Base-by-base conservation (phyloP, 2,329 filamentous ascomycete species). In the Aureobasidium pullulans region DNA sequence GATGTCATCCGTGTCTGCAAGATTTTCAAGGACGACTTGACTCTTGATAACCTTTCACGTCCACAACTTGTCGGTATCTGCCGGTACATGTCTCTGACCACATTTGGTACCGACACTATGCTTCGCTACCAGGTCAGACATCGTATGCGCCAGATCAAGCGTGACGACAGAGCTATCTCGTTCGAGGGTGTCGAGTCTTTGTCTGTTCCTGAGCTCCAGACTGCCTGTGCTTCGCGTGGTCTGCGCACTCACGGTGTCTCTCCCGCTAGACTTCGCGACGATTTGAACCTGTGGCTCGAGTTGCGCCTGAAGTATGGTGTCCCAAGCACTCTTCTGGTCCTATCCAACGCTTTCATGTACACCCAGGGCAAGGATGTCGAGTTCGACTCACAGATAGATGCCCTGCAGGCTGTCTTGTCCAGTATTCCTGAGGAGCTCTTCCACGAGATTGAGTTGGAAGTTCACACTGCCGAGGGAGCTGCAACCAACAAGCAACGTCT, bases 1-100 rank as follows among this genome's bases (percentile, higher is more conserved):
- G 94, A 99, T 71, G 90, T 99, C 64, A 96, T 99, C 80, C 96
- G 94, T 76, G 93, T 99, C 64, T 97, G 94, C 85, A 95, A 96
- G 81, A 88, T 96, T 64, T 99, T 99, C 84, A 95, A 94, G 74
- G 94, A 99, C 71, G 94, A 99, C 73, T 73, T 99, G 68, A 99
- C 94, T 0, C 81, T 99, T 34, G 94, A 99, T 84, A 99, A 99
- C 76, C 78, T 99, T 65, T 96, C 92, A 16, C 84, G 94, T 63
- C 94, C 94, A 15, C 94, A 99, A 76, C 80, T 99, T 54, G 93
- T 99, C 32, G 96, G 89, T 59, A 99, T 97, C 83, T 97, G 94
- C 81, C 88, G 90, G 62, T 99, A 99, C 79, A 92, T 99, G 87
- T 96, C 95, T 76, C 83, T 99, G 60, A 94, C 93, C 77, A 93